Evolutionary conservation across 306 rosid species (phyloP).

Genomic region (Sphenostylis stenocarpa): DNA sequence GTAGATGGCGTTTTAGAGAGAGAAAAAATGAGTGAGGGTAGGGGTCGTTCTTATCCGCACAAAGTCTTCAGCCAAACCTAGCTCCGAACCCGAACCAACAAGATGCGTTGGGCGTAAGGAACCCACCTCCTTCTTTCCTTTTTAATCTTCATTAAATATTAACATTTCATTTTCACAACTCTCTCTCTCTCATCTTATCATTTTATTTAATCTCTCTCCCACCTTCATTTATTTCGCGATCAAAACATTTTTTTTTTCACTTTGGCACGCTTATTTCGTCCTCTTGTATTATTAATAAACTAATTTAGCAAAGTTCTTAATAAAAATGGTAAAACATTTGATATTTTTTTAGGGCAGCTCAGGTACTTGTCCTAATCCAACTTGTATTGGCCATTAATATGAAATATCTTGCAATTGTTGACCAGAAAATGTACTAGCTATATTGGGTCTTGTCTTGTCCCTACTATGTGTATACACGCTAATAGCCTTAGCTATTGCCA

Average conservation of each 20-base stretch:
- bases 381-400: constrained; percentile 25
- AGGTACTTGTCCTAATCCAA: constrained; percentile 39
- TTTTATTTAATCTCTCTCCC: not conserved
- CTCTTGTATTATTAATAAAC: not conserved
- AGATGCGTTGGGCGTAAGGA: constrained; percentile 83
- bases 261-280: constrained; percentile 28
- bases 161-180: constrained; percentile 64
- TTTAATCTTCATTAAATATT: constrained; percentile 36
- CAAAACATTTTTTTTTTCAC: constrained; percentile 19
- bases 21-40: constrained; percentile 7
- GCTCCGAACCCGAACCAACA: constrained; percentile 48
- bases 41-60: constrained; percentile 86
- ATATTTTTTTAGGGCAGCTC: constrained; percentile 27
- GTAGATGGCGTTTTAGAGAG: constrained; percentile 56
- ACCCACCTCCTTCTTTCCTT: constrained; percentile 80
- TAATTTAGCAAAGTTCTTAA: not conserved
- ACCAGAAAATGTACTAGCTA: constrained; percentile 30
- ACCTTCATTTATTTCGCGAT: constrained; percentile 13
- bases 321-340: constrained; percentile 23
- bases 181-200: constrained; percentile 53
- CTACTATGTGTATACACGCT: constrained; percentile 3
- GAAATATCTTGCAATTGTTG: constrained; percentile 24
- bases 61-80: constrained; percentile 70
- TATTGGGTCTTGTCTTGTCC: constrained; percentile 40
- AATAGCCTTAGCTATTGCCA: not conserved